Evolutionary conservation across 2,329 filamentous ascomycete species (phyloP).

Genomic region (Aspergillus texensis): DNA sequence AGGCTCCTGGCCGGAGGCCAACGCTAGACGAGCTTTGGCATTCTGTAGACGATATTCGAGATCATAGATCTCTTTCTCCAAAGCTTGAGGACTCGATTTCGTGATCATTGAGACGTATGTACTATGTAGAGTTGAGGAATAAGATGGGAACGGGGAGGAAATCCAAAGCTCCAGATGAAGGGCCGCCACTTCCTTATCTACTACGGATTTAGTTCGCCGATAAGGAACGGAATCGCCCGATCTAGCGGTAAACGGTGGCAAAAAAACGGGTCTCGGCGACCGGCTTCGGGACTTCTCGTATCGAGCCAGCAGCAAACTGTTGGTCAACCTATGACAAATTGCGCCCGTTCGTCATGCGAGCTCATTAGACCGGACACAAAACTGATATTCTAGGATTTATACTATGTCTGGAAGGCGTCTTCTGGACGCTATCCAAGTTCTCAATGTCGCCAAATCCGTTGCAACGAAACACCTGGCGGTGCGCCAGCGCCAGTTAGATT

Average conservation of each 20-base stretch:
- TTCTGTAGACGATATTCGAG: constrained; percentile 52
- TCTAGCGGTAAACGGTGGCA: constrained; percentile 16
- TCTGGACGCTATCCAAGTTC: constrained; percentile 71
- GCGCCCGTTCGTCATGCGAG: constrained; percentile 21
- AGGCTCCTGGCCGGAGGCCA: constrained; percentile 14
- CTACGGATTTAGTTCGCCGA: constrained; percentile 1
- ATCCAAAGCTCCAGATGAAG: background rate
- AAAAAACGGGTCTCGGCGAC: constrained; percentile 15
- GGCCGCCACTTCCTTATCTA: constrained; percentile 15
- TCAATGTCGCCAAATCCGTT: constrained; percentile 70
- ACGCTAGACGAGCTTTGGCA: constrained; percentile 47
- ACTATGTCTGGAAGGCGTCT: constrained; percentile 63
- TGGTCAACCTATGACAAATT: constrained; percentile 2
- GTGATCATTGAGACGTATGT: constrained; percentile 25
- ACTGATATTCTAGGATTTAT: constrained; percentile 1
- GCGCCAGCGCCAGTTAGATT: constrained; percentile 63
- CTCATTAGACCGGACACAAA: constrained; percentile 8
- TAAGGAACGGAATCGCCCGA: constrained; percentile 14
- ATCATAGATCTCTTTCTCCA: constrained; percentile 46
- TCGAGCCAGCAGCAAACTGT: background rate
- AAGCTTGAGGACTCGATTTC: constrained; percentile 20
- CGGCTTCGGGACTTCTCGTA: constrained; percentile 8
- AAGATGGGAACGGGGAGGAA: background rate
- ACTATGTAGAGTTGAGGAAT: background rate
- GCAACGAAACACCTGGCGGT: constrained; percentile 64